phyloP scores from a whole-genome alignment of 139 green algal genomes.

The Desmodesmus armatus region DNA sequence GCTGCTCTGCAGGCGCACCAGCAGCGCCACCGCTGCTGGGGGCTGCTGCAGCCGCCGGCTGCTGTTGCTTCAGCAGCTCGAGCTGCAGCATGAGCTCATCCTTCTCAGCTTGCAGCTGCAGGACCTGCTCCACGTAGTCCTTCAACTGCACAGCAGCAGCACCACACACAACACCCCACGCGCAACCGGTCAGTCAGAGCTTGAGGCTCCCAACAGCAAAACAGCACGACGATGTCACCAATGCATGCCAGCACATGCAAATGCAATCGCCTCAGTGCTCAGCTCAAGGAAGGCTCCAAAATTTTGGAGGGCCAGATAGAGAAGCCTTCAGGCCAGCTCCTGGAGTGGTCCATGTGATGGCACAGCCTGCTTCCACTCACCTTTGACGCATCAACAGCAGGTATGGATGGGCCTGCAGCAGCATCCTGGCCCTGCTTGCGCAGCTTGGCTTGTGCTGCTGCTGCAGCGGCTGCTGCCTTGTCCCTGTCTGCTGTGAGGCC shows the following conservation, averaged over 20 bases:
- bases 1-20: slow-evolving; percentile 30
- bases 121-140: slow-evolving; percentile 54
- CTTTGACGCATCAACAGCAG: slow-evolving; percentile 26
- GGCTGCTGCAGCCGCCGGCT: slow-evolving; percentile 20
- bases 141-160: slow-evolving; percentile 53
- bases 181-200: too few relatives aligned
- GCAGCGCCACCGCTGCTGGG: slow-evolving; percentile 1
- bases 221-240: too few relatives aligned
- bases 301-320: too few relatives aligned
- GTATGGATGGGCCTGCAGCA: slow-evolving; percentile 42
- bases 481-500: slow-evolving; percentile 40
- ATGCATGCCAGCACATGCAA: too few relatives aligned
- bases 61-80: slow-evolving; percentile 14
- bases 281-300: too few relatives aligned
- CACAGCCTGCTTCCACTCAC: not conserved
- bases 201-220: slow-evolving; percentile 1
- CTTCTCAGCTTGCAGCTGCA: slow-evolving; percentile 59
- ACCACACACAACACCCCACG: too few relatives aligned
- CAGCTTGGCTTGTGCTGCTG: slow-evolving; percentile 34
- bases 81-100: slow-evolving; percentile 57
- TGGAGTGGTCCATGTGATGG: too few relatives aligned
- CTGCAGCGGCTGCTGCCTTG: slow-evolving; percentile 13
- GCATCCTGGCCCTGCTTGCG: slow-evolving; percentile 59
- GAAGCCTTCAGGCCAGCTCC: too few relatives aligned
- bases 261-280: too few relatives aligned